Conservation (phyloP, 1,139 yeast species). For the Debaryomyces sp. region DNA sequence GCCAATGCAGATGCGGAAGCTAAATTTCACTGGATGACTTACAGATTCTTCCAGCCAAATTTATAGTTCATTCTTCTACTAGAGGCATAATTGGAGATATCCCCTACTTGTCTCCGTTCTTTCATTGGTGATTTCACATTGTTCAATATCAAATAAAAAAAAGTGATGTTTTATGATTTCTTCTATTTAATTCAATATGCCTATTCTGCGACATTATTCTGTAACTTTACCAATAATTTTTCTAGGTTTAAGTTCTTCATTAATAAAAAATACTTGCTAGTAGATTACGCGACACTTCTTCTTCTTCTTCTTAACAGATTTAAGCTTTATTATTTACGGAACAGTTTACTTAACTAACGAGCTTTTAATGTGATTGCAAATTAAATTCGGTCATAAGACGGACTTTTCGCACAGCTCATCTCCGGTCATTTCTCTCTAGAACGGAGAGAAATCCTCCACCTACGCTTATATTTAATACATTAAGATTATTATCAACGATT, state of each 20-base stretch:
- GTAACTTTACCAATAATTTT: neutral
- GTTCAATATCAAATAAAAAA: neutral
- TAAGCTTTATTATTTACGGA: neutral
- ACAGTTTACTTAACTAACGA: neutral
- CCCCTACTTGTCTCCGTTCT: neutral
- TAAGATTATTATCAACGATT: neutral
- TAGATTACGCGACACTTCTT: neutral
- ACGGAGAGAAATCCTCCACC: neutral
- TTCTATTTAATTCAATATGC: neutral
- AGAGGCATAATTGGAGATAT: neutral
- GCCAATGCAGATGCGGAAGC: conserved; percentile 11
- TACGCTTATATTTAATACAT: neutral
- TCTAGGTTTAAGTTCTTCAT: conserved; percentile 5
- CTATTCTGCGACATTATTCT: neutral
- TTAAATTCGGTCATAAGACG: conserved; percentile 1
- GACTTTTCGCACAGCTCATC: neutral
- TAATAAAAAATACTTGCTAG: neutral
- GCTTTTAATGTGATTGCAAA: neutral
- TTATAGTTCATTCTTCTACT: conserved; percentile 1
- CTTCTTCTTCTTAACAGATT: neutral
- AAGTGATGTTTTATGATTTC: neutral
- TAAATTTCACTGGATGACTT: conserved; percentile 12
- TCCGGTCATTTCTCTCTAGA: neutral
- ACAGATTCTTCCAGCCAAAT: conserved; percentile 11
- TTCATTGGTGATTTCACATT: neutral